Percentiles rank a stretch among this genome's conserved stretches.
phyloP scores from a whole-genome alignment of 208 protist species.

The Strigomonas culicis region DNA sequence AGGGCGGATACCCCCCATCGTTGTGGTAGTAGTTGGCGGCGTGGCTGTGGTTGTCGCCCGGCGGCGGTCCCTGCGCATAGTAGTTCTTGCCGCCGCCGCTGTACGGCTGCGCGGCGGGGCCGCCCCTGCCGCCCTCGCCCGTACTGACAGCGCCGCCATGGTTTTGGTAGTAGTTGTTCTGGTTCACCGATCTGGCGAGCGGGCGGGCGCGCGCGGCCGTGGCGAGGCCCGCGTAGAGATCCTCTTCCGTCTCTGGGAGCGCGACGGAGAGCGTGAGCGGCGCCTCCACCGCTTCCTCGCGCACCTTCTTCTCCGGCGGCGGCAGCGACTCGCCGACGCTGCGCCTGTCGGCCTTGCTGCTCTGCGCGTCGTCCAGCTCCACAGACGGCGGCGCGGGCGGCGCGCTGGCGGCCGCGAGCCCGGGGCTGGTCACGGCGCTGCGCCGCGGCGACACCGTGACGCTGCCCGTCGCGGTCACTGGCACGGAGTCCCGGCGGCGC shows the following conservation, averaged over 20 bases:
- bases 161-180: background rate
- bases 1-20: too few relatives aligned
- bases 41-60: too few relatives aligned
- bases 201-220: conserved; percentile 14
- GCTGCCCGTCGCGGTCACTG: background rate
- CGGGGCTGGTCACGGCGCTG: background rate
- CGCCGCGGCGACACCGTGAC: background rate
- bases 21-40: too few relatives aligned
- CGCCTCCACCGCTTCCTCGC: conserved; percentile 27
- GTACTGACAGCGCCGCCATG: too few relatives aligned
- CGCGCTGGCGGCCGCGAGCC: conserved; percentile 6
- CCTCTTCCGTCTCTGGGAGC: conserved; percentile 30
- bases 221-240: conserved; percentile 65
- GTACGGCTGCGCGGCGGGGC: too few relatives aligned
- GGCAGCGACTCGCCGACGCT: conserved; percentile 14
- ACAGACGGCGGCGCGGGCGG: background rate
- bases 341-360: background rate
- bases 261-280: conserved; percentile 24
- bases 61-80: background rate
- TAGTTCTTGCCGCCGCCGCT: background rate
- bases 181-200: background rate
- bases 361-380: background rate
- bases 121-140: too few relatives aligned
- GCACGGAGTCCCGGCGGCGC: conserved; percentile 1
- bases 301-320: conserved; percentile 22